phyloP scores from a whole-genome alignment of 768 basidiomycete genomes.

The Leccinum truebloodii region DNA sequence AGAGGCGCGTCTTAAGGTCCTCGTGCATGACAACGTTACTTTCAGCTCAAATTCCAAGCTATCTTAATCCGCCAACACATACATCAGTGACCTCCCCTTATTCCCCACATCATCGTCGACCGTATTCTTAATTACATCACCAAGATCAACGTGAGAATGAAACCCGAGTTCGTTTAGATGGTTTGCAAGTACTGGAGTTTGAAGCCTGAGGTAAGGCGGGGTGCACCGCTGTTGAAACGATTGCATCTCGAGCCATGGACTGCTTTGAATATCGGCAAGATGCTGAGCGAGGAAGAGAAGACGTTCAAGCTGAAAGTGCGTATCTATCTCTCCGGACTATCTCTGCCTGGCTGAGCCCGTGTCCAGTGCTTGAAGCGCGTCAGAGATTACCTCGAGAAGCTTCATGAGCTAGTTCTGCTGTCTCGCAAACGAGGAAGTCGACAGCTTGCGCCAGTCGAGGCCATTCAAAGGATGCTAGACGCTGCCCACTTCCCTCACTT shows the following conservation, averaged over 20 bases:
- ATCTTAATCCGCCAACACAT: slow-evolving; percentile 85
- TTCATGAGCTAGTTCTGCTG: slow-evolving; percentile 65
- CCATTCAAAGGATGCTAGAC: slow-evolving; percentile 49
- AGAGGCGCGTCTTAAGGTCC: slow-evolving; percentile 57
- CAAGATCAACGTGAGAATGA: slow-evolving; percentile 72
- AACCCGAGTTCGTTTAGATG: slow-evolving; percentile 69
- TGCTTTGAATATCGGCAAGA: slow-evolving; percentile 60
- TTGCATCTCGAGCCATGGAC: slow-evolving; percentile 98
- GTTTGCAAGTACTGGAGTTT: slow-evolving; percentile 96
- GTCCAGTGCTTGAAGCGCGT: slow-evolving; percentile 58
- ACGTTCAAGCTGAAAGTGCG: slow-evolving; percentile 77
- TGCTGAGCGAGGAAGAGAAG: slow-evolving; percentile 83
- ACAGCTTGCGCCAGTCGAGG: slow-evolving; percentile 64
- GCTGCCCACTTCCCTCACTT: slow-evolving; percentile 68
- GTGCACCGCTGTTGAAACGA: slow-evolving; percentile 90
- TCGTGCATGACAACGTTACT: slow-evolving; percentile 45
- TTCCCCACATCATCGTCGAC: slow-evolving; percentile 83
- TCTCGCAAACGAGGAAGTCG: slow-evolving; percentile 77
- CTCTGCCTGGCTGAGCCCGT: slow-evolving; percentile 2
- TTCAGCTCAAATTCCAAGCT: slow-evolving; percentile 44
- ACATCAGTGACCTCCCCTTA: slow-evolving; percentile 85
- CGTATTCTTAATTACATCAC: slow-evolving; percentile 74
- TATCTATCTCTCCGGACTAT: neutral
- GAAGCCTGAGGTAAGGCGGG: slow-evolving; percentile 89
- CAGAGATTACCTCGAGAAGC: slow-evolving; percentile 72